Percentiles rank a stretch among this genome's conserved stretches.
phyloP scores from a whole-genome alignment of 2,329 filamentous ascomycete genomes.

The Neofusicoccum parvum region DNA sequence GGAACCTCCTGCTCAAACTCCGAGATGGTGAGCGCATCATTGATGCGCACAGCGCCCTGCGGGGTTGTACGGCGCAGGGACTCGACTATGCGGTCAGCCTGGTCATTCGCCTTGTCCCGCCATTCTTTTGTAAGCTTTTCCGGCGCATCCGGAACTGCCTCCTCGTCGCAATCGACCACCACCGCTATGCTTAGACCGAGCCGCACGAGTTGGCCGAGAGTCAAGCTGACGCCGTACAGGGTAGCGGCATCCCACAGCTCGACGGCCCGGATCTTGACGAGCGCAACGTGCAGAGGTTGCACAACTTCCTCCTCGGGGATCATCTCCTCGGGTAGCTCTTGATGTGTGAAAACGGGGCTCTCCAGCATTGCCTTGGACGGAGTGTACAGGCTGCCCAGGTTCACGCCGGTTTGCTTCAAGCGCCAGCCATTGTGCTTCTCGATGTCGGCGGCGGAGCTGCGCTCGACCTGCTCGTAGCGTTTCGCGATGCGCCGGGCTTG shows the following conservation, averaged over 20 bases:
- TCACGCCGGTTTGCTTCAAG: conserved; percentile 55
- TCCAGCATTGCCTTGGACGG: conserved; percentile 60
- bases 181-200: conserved; percentile 82
- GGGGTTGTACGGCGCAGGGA: conserved; percentile 72
- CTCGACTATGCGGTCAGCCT: conserved; percentile 73
- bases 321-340: conserved; percentile 44
- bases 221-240: conserved; percentile 76
- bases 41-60: conserved; percentile 69
- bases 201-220: conserved; percentile 77
- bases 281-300: conserved; percentile 70
- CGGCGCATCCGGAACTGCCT: conserved; percentile 34
- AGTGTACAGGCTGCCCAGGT: conserved; percentile 63
- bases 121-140: conserved; percentile 33
- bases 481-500: conserved; percentile 24
- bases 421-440: conserved; percentile 36
- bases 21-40: conserved; percentile 53
- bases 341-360: conserved; percentile 62
- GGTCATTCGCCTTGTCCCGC: conserved; percentile 56
- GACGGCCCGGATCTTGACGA: conserved; percentile 80
- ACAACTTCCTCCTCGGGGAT: conserved; percentile 25
- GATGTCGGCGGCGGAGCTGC: conserved; percentile 23
- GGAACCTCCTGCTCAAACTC: conserved; percentile 32
- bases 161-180: conserved; percentile 71
- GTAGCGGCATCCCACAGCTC: conserved; percentile 70
- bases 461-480: background rate